phyloP scores from a whole-genome alignment of 345 rosid species.

The Euphorbia lathyris region DNA sequence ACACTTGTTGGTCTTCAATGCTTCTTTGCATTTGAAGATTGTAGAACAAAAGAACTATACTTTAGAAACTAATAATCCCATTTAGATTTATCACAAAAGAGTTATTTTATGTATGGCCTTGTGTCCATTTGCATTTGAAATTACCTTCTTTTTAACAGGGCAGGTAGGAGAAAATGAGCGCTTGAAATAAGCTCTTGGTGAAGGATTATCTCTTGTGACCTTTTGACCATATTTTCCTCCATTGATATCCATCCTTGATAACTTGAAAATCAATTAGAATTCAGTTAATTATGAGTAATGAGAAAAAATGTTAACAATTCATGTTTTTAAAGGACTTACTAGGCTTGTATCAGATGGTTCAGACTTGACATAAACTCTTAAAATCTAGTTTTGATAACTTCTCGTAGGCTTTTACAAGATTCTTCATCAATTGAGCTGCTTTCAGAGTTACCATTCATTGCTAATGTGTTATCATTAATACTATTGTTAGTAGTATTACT shows the following conservation, averaged over 20 bases:
- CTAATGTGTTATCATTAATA: too few relatives aligned
- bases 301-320: neutral
- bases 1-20: constrained; percentile 71
- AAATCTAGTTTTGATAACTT: constrained; percentile 62
- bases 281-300: neutral
- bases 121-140: neutral
- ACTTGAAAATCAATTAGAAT: constrained; percentile 43
- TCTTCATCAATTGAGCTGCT: constrained; percentile 92
- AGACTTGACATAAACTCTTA: constrained; percentile 54
- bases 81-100: too few relatives aligned
- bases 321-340: constrained; percentile 44
- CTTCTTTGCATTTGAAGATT: constrained; percentile 82
- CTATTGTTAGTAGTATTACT: constrained; percentile 24
- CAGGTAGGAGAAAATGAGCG: constrained; percentile 96
- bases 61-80: too few relatives aligned
- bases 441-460: constrained; percentile 55
- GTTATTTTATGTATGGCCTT: too few relatives aligned
- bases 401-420: constrained; percentile 67
- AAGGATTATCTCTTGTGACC: constrained; percentile 98
- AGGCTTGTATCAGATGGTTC: constrained; percentile 75
- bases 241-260: constrained; percentile 96
- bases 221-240: constrained; percentile 99
- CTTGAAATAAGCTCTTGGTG: constrained; percentile 95
- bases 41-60: neutral
- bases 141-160: constrained; percentile 94